phyloP scores from a whole-genome alignment of 805 yeast species.

The Wickerhamomyces bovis region DNA sequence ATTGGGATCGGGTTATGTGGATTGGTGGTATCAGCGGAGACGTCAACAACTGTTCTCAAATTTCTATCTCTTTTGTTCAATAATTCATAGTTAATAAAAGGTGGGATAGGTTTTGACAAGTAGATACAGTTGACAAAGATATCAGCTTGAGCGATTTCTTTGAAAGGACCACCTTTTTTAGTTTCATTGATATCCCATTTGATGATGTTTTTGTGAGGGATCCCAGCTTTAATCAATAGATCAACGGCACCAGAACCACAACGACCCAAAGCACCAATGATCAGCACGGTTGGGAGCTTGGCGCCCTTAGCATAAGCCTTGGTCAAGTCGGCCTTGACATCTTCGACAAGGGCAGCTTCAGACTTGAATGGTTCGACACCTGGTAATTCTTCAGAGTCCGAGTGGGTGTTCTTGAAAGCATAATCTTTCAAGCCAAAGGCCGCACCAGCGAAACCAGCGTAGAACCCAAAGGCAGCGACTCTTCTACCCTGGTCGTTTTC shows the following conservation, averaged over 20 bases:
- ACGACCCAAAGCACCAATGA: constrained; percentile 97
- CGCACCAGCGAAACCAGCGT: constrained; percentile 99
- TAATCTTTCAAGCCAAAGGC: constrained; percentile 93
- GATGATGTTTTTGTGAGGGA: constrained; percentile 75
- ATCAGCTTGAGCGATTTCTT: constrained; percentile 81
- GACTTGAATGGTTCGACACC: constrained; percentile 79
- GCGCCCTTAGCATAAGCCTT: constrained; percentile 58
- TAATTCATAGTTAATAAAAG: constrained; percentile 68
- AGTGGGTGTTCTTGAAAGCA: constrained; percentile 81
- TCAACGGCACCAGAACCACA: constrained; percentile 98
- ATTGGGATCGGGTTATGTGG: constrained; percentile 98
- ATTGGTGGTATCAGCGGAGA: constrained; percentile 97
- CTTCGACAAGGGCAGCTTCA: constrained; percentile 68
- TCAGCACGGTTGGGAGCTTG: constrained; percentile 68
- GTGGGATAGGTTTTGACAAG: constrained; percentile 88
- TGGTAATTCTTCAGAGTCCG: constrained; percentile 63
- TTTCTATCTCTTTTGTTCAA: constrained; percentile 66
- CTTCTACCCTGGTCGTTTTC: constrained; percentile 95
- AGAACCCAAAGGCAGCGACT: constrained; percentile 99
- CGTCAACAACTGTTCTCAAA: constrained; percentile 91
- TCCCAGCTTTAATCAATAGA: constrained; percentile 72
- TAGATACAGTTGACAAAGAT: constrained; percentile 95
- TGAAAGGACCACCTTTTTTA: constrained; percentile 93
- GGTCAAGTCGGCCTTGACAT: constrained; percentile 55
- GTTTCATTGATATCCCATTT: constrained; percentile 99